Percentiles rank a stretch among this genome's conserved stretches.
Conservation (phyloP, 2,329 filamentous ascomycete genomes). For the Teratosphaeria gauchensis region DNA sequence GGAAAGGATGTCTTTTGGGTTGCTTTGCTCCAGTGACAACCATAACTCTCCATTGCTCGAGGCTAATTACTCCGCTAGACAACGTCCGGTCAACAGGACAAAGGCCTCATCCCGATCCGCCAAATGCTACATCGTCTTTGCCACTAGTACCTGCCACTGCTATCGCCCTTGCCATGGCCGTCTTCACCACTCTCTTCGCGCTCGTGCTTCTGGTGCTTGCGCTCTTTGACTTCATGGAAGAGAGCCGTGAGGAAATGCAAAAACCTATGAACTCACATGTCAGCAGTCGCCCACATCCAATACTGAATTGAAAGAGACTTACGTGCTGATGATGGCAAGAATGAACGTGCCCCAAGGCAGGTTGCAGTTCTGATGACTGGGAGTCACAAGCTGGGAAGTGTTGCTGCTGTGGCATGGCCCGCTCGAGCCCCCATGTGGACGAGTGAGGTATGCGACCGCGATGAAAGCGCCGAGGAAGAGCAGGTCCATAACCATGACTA, state of each 20-base stretch:
- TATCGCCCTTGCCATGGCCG: background rate
- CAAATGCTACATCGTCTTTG: background rate
- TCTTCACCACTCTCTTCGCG: background rate
- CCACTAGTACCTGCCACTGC: background rate
- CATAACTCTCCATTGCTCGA: too few relatives aligned
- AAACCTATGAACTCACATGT: background rate
- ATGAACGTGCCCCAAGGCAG: background rate
- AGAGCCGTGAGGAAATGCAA: background rate
- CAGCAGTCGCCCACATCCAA: background rate
- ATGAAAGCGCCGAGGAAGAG: conserved; percentile 36
- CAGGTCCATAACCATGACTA: conserved; percentile 33
- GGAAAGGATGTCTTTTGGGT: too few relatives aligned
- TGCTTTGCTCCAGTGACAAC: too few relatives aligned
- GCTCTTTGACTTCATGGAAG: background rate
- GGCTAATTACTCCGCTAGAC: too few relatives aligned
- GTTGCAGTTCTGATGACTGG: background rate
- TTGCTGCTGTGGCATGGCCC: background rate
- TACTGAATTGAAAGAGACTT: background rate
- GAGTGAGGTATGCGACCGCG: conserved; percentile 33
- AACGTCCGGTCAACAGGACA: too few relatives aligned
- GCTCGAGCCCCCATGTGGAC: conserved; percentile 1
- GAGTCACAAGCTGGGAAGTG: too few relatives aligned
- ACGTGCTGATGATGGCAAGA: background rate
- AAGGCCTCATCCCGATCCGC: too few relatives aligned
- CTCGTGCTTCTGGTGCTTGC: background rate